Percentiles rank a stretch among this genome's conserved stretches.
phyloP scores from a whole-genome alignment of 2,329 filamentous ascomycete genomes.

The Penicillium psychrosexuale region DNA sequence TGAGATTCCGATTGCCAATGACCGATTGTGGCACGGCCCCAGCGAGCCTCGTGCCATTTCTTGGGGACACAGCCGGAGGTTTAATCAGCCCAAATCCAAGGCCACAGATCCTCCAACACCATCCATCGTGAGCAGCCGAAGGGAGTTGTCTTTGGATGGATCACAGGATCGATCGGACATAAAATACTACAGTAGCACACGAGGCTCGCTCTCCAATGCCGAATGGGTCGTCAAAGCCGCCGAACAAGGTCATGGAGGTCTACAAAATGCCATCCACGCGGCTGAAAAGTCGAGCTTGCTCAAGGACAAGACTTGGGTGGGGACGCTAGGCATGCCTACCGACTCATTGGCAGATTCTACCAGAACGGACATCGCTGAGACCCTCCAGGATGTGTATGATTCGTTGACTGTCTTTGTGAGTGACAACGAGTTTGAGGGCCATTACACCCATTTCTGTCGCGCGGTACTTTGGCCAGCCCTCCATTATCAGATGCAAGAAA shows the following conservation, averaged over 20 bases:
- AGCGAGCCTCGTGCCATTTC: constrained; percentile 71
- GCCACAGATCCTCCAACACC: constrained; percentile 55
- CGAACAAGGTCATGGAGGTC: constrained; percentile 85
- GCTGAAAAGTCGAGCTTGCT: constrained; percentile 66
- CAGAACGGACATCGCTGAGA: constrained; percentile 77
- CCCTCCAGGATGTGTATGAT: constrained; percentile 73
- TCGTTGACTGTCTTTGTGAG: constrained; percentile 79
- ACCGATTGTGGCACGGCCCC: constrained; percentile 30
- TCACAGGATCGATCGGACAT: constrained; percentile 8
- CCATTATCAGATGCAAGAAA: constrained; percentile 95
- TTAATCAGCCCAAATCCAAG: constrained; percentile 75
- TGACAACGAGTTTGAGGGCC: constrained; percentile 88
- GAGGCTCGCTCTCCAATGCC: constrained; percentile 62
- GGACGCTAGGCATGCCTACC: constrained; percentile 88
- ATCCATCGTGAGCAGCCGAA: constrained; percentile 60
- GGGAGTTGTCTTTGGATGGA: constrained; percentile 24
- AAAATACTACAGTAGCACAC: constrained; percentile 57
- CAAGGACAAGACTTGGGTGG: constrained; percentile 77
- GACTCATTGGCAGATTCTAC: constrained; percentile 73
- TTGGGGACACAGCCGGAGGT: constrained; percentile 65
- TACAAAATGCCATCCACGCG: constrained; percentile 83
- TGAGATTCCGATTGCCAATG: constrained; percentile 30
- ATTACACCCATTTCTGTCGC: constrained; percentile 94
- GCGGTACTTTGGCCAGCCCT: constrained; percentile 95
- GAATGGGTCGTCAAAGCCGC: constrained; percentile 79